Conservation (phyloP, 768 basidiomycete genomes). For the Mycena indigotica region DNA sequence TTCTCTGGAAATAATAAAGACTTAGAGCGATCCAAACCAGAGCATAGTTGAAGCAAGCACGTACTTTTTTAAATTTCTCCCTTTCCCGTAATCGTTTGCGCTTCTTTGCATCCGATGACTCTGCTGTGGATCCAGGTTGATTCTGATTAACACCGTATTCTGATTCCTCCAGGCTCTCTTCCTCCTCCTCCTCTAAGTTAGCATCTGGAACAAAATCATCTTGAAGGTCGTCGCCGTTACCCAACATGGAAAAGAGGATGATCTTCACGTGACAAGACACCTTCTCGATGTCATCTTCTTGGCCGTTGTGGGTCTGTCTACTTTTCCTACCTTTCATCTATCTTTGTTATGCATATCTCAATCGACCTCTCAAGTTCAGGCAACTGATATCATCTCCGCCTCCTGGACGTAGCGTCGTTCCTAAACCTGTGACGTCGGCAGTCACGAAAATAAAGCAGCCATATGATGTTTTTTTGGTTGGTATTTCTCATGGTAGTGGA, state of each 20-base stretch:
- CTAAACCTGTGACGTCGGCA: constrained; percentile 3
- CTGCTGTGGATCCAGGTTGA: constrained; percentile 31
- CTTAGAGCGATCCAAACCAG: constrained; percentile 4
- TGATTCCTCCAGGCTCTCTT: constrained; percentile 49
- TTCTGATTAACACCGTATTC: constrained; percentile 25
- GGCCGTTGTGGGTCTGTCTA: background rate
- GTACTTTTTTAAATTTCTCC: constrained; percentile 73
- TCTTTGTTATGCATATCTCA: background rate
- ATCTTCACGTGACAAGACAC: constrained; percentile 24
- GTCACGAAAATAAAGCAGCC: constrained; percentile 36
- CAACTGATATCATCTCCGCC: background rate
- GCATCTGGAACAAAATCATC: constrained; percentile 81
- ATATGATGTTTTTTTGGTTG: constrained; percentile 83
- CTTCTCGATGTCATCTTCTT: no score
- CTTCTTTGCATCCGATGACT: constrained; percentile 52
- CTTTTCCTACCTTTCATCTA: background rate
- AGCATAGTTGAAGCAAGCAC: no score
- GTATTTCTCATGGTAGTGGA: no score
- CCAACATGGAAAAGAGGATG: constrained; percentile 26
- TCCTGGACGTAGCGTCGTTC: constrained; percentile 9
- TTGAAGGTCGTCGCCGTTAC: constrained; percentile 75
- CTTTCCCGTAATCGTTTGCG: constrained; percentile 70
- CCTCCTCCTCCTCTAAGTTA: constrained; percentile 62
- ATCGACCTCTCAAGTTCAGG: background rate
- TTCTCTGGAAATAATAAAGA: constrained; percentile 49